phyloP scores from a whole-genome alignment of 805 yeast species.

The Ogataea ganodermae region DNA sequence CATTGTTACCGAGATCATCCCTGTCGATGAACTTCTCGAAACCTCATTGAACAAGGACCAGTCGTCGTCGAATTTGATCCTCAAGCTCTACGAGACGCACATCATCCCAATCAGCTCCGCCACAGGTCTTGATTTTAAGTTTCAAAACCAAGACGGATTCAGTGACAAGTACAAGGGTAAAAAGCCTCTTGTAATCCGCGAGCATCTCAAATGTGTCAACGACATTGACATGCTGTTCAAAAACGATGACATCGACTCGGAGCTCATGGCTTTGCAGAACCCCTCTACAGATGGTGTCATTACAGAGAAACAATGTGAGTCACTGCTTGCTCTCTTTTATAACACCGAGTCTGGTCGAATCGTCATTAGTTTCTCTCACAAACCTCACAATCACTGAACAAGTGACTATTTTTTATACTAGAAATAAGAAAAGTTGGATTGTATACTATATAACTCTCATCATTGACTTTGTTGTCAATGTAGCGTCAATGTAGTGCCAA shows the following conservation, averaged over 20 bases:
- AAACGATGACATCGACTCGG: slow-evolving; percentile 26
- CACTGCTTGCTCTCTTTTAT: slow-evolving; percentile 31
- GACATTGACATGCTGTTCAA: slow-evolving; percentile 22
- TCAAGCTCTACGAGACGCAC: slow-evolving; percentile 31
- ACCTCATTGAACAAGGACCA: slow-evolving; percentile 24
- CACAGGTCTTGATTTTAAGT: slow-evolving; percentile 34
- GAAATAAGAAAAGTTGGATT: not conserved
- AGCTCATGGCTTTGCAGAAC: slow-evolving; percentile 28
- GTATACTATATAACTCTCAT: slow-evolving; percentile 1
- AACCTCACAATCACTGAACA: slow-evolving; percentile 22
- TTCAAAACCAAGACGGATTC: slow-evolving; percentile 21
- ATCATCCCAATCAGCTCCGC: slow-evolving; percentile 32
- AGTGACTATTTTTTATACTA: not conserved
- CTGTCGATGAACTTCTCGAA: slow-evolving; percentile 24
- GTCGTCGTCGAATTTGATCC: slow-evolving; percentile 26
- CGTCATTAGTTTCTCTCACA: slow-evolving; percentile 34
- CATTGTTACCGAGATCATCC: slow-evolving; percentile 24
- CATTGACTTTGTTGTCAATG: not conserved
- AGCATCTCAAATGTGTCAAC: slow-evolving; percentile 23
- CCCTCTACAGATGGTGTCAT: slow-evolving; percentile 13
- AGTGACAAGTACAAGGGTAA: slow-evolving; percentile 13
- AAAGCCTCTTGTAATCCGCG: slow-evolving; percentile 22
- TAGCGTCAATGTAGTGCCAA: not conserved
- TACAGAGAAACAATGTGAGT: slow-evolving; percentile 24
- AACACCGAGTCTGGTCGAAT: slow-evolving; percentile 30